Base-by-base conservation (phyloP, 2,329 filamentous ascomycete species). In the Ilyonectria destructans region DNA sequence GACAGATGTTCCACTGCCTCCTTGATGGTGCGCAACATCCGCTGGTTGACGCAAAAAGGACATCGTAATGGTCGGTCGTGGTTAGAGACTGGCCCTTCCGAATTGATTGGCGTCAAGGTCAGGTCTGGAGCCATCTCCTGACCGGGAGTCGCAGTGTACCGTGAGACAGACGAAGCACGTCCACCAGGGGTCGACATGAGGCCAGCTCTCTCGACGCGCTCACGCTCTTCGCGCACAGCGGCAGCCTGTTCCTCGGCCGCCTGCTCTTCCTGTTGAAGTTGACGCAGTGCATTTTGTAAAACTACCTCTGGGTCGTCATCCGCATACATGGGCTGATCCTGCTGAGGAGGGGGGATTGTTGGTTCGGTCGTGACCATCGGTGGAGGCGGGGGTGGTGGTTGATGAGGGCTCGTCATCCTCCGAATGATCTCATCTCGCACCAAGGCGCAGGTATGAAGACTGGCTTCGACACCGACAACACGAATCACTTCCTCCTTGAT, bases 1-100 rank as follows among this genome's bases (percentile, higher is more conserved):
- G 88, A 88, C 83, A 90, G 82, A 74, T 90, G 88, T 76, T 90
- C 88, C 3, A 90, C 88, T 5, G 88, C 87, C 75, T 90, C 88
- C 77, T 88, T 90, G 52, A 90, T 88, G 1, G 84, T 87, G 19
- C 88, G 82, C 58, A 90, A 82, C 87, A 90, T 89, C 6, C 88
- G 83, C 72, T 89, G 86, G 71, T 90, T 90, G 40, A 90, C 84
- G 69, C 88, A 90, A 71, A 89, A 90, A 1, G 88, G 88, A 70
- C 88, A 90, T 19, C 88, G 83, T 31, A 89, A 77, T 2, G 88
- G 87, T 21, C 83, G 78, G 40, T 90, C 86, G 35, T 82, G 80
- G 6, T 79, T 78, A 4, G 85, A 81, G 31, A 86, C 75, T 8
- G 86, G 84, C 4, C 80, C 83, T 17, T 84, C 84, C 17, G 85